These are phyloP conservation scores for Fusarium sp. DNA, from an alignment of 2,329 filamentous ascomycete genomes.

Conservation along the genomic window DNA sequence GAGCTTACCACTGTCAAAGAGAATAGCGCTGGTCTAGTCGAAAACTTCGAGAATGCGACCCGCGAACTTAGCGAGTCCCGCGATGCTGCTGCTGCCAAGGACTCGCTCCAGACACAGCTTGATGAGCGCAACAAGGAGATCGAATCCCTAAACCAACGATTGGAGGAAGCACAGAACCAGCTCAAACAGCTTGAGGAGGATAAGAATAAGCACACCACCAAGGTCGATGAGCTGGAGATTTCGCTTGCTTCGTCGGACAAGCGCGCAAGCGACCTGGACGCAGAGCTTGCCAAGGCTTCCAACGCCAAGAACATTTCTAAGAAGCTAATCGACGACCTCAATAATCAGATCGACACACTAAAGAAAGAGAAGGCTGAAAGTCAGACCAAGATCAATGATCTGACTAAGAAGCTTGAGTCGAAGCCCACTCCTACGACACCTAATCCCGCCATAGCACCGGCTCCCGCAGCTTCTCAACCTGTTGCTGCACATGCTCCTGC, in stretches of 20 bases:
- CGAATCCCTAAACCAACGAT: conserved; percentile 62
- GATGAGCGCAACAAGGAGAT: conserved; percentile 64
- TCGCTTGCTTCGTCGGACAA: conserved; percentile 54
- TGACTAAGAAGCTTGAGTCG: conserved; percentile 60
- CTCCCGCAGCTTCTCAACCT: conserved; percentile 46
- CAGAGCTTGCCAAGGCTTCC: conserved; percentile 56
- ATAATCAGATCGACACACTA: conserved; percentile 54
- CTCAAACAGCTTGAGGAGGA: conserved; percentile 60
- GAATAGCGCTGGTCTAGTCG: conserved; percentile 74
- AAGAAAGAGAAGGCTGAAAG: conserved; percentile 53
- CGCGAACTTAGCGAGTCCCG: conserved; percentile 69
- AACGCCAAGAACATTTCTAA: conserved; percentile 59
- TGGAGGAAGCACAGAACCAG: conserved; percentile 60
- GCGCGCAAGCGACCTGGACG: conserved; percentile 56
- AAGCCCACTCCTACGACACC: conserved; percentile 30
- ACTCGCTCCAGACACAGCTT: conserved; percentile 64
- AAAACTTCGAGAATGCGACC: conserved; percentile 76
- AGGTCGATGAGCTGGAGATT: conserved; percentile 54
- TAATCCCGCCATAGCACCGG: conserved; percentile 40
- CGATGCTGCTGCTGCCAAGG: conserved; percentile 56
- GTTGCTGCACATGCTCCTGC: conserved; percentile 45
- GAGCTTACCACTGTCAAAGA: conserved; percentile 80
- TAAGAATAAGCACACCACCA: conserved; percentile 50
- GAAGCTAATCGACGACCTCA: conserved; percentile 56
- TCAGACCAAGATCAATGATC: conserved; percentile 54